Base-by-base conservation (phyloP, 768 basidiomycete genomes). In the Leccinum subtestaceum region DNA sequence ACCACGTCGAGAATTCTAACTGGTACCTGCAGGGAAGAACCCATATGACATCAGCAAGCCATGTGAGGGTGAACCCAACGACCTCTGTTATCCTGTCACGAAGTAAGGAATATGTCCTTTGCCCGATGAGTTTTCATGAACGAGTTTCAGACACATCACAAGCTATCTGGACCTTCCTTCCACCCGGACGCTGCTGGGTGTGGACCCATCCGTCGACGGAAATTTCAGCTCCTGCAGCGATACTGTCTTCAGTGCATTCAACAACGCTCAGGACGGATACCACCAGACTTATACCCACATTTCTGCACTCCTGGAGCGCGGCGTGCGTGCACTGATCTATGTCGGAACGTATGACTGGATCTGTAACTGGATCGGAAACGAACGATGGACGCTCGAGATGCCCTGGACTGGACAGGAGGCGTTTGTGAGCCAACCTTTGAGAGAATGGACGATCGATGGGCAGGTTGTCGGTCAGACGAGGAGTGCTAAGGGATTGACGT, bases 341-440 rank as follows among this genome's bases (percentile, higher is more conserved):
- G 86, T 85, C 1, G 88, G 88, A 19, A 87, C 84, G 47, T 87
- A 86, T 62, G 87, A 89, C 65, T 90, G 87, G 87, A 87, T 87
- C 60, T 91, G 89, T 68, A 89, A 91, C 68, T 89, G 84, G 83
- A 74, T 89, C 29, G 85, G 87, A 15, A 93, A 93, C 72, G 83
- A 83, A 66, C 76, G 84, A 45, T 93, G 91, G 91, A 82, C 87
- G 7, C 81, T 89, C 52, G 76, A 80, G 59, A 76, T 94, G 53
- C 81, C 87, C 54, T 93, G 92, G 92, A 82, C 80, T 49, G 88
- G 88, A 2, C 72, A 78, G 50, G 76, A 76, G 43, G 79, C 66
- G 6, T 92, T 86, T 71, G 71, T 69, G 2, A 67, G 63, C 15
- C 76, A 77, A 15, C 72, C 77, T 25, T 80, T 84, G 77, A 75